phyloP scores from a whole-genome alignment of 2,329 filamentous ascomycete genomes.

The Nannizzia gypsea region DNA sequence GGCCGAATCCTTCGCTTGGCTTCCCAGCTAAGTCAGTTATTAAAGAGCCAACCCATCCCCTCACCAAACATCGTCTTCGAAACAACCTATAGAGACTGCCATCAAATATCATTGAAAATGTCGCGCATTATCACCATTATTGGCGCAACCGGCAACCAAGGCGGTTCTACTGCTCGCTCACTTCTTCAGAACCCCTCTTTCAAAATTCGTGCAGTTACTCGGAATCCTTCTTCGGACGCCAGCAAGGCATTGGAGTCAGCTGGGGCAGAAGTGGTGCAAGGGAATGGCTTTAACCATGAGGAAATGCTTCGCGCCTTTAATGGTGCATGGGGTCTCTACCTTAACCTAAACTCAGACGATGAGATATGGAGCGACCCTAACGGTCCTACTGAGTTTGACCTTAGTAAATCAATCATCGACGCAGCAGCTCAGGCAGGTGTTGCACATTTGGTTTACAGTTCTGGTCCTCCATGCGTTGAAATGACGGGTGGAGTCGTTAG shows the following conservation, averaged over 20 bases:
- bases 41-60: no score
- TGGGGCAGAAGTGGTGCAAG: conserved; percentile 21
- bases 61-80: no score
- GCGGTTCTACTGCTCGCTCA: conserved; percentile 36
- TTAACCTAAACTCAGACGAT: conserved; percentile 17
- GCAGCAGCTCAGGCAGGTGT: no score
- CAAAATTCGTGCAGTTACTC: conserved; percentile 41
- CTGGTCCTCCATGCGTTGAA: neutral
- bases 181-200: conserved; percentile 38
- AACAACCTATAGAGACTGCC: no score
- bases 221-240: conserved; percentile 26
- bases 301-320: conserved; percentile 18
- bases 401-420: neutral
- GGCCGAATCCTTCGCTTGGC: no score
- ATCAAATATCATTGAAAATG: neutral
- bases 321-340: conserved; percentile 17
- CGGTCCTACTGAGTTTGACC: neutral
- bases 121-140: conserved; percentile 34
- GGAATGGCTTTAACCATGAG: conserved; percentile 13
- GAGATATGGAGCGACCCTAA: neutral
- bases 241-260: conserved; percentile 14
- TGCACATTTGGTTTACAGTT: no score
- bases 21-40: no score
- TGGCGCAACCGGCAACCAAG: conserved; percentile 44
- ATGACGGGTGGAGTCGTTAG: neutral